A percentile compares a stretch with the other conserved stretches of the same genome.
These are phyloP conservation scores for Colletotrichum theobromicola DNA, from an alignment of 2,329 filamentous ascomycete genomes.

Conservation along the genomic window DNA sequence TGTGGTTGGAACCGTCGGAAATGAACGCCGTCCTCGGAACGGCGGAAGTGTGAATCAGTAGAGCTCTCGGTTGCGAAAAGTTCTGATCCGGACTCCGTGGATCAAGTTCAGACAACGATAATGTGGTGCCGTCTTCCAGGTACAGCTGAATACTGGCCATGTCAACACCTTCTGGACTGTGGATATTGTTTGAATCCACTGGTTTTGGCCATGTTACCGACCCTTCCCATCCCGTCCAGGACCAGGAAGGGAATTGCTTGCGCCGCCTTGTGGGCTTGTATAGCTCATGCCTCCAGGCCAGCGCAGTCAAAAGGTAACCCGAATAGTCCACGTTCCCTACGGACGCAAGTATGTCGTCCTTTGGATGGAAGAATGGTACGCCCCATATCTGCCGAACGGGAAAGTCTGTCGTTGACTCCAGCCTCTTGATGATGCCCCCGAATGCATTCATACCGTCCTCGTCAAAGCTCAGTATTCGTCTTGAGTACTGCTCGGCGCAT, in stretches of 20 bases:
- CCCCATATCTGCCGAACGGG: neutral
- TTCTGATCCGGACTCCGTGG: neutral
- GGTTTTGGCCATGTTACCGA: neutral
- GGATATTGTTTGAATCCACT: neutral
- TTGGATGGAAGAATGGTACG: neutral
- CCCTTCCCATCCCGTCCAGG: constrained; percentile 1
- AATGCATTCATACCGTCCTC: neutral
- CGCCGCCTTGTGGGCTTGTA: neutral
- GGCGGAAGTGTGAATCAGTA: neutral
- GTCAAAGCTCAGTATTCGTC: neutral
- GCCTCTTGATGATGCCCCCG: neutral
- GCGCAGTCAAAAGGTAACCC: neutral
- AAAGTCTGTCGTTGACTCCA: neutral
- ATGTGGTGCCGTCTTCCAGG: neutral
- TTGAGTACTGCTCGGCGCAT: neutral
- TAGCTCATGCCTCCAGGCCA: neutral
- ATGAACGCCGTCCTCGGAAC: neutral
- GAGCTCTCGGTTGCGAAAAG: neutral
- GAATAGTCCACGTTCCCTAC: neutral
- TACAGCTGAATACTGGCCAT: neutral
- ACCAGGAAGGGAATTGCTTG: neutral
- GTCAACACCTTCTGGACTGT: neutral
- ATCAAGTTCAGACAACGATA: neutral
- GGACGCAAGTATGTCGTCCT: neutral
- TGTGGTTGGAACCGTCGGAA: neutral